Conservation (phyloP, 768 basidiomycete species). For the Boletellus sp. region DNA sequence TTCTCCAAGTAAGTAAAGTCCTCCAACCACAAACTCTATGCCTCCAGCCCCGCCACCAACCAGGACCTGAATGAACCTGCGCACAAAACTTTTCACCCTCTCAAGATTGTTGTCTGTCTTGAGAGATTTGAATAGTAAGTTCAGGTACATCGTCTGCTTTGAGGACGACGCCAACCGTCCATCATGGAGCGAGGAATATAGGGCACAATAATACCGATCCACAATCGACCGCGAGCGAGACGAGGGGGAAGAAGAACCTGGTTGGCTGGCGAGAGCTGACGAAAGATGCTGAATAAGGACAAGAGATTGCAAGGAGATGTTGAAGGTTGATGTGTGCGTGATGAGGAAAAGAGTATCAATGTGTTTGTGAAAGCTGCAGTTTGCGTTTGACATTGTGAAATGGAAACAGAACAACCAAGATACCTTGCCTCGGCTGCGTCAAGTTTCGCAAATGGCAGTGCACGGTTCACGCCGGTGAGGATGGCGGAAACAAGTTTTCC, state of each 20-base stretch:
- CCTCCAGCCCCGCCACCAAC: conserved; percentile 67
- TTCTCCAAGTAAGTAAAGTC: conserved; percentile 83
- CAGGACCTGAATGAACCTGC: conserved; percentile 79
- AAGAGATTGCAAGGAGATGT: conserved; percentile 90
- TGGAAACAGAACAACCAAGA: conserved; percentile 16
- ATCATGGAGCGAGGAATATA: conserved; percentile 90
- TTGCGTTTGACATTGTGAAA: conserved; percentile 2
- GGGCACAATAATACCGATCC: conserved; percentile 72
- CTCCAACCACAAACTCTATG: conserved; percentile 85
- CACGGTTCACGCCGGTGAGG: conserved; percentile 91
- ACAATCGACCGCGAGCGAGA: conserved; percentile 45
- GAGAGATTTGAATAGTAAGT: conserved; percentile 85
- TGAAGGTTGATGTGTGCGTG: conserved; percentile 95
- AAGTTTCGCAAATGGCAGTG: conserved; percentile 86
- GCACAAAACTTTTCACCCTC: conserved; percentile 76
- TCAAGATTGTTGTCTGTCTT: conserved; percentile 60
- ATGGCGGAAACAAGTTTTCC: conserved; percentile 86
- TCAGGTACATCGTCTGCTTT: conserved; percentile 97
- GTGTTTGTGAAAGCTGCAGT: conserved; percentile 69
- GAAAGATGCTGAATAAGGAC: conserved; percentile 84
- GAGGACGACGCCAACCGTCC: conserved; percentile 73
- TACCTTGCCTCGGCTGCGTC: conserved; percentile 66
- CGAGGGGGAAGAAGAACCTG: conserved; percentile 40
- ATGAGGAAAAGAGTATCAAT: conserved; percentile 93
- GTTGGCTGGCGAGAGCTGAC: conserved; percentile 44